Evolutionary conservation across 1,139 yeast genomes (phyloP).

Genomic region (Yamadazyma blattariae): DNA sequence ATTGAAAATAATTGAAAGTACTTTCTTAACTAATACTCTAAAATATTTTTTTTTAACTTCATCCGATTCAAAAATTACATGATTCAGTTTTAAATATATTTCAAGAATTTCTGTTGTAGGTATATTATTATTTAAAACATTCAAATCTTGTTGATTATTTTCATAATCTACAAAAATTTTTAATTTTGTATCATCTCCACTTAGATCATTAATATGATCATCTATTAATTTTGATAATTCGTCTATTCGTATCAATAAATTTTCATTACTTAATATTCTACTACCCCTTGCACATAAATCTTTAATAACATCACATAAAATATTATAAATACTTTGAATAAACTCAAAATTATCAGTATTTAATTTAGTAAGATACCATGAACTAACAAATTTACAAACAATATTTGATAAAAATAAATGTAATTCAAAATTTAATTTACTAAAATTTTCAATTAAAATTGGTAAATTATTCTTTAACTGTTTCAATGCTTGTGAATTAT

Average conservation of each 20-base stretch:
- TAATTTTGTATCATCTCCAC: conserved; percentile 13
- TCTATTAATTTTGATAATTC: conserved; percentile 25
- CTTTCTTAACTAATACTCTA: conserved; percentile 21
- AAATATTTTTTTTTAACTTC: conserved; percentile 18
- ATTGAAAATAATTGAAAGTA: conserved; percentile 21
- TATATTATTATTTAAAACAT: conserved; percentile 4
- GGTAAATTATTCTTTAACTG: conserved; percentile 31
- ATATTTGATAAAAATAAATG: conserved; percentile 38
- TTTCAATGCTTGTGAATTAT: conserved; percentile 16
- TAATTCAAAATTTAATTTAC: conserved; percentile 30
- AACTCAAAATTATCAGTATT: conserved; percentile 40
- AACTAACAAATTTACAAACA: conserved; percentile 30
- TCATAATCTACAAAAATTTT: conserved; percentile 15
- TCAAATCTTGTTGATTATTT: conserved; percentile 3
- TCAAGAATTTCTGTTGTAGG: conserved; percentile 11
- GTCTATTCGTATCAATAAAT: conserved; percentile 17
- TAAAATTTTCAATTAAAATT: conserved; percentile 16
- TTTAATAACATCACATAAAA: conserved; percentile 28
- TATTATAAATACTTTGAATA: conserved; percentile 26
- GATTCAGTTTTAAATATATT: conserved; percentile 14
- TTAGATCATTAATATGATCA: conserved; percentile 24
- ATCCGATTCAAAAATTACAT: conserved; percentile 17
- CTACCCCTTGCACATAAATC: conserved; percentile 22
- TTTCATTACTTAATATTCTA: conserved; percentile 13
- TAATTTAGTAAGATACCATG: conserved; percentile 40